A percentile compares a stretch with the other conserved stretches of the same genome.
Conservation (phyloP, 768 basidiomycete species). For the Collybia mongolica region DNA sequence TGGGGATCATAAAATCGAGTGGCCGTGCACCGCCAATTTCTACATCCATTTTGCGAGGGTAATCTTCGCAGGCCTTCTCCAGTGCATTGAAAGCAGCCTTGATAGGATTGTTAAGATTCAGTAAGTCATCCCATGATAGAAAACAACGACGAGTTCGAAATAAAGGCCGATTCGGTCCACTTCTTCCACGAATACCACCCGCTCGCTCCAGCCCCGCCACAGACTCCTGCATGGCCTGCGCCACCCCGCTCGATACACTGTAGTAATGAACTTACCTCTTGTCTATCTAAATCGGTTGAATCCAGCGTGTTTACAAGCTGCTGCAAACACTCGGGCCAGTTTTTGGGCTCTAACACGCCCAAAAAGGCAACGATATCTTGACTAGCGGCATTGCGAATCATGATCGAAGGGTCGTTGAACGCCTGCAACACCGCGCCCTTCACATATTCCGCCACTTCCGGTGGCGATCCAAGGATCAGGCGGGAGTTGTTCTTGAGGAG, state of each 20-base stretch:
- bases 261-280: conserved; percentile 64
- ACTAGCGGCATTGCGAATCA: conserved; percentile 93
- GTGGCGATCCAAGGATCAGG: conserved; percentile 66
- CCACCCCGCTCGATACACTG: neutral
- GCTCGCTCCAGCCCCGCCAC: neutral
- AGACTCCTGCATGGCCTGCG: neutral
- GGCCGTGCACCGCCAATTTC: conserved; percentile 92
- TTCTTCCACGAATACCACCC: neutral
- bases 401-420: conserved; percentile 76
- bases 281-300: conserved; percentile 67
- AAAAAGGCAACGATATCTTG: conserved; percentile 92
- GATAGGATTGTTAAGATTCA: conserved; percentile 13
- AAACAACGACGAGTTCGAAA: conserved; percentile 7
- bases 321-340: conserved; percentile 94
- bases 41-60: conserved; percentile 91
- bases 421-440: conserved; percentile 77
- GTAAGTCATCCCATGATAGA: neutral
- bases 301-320: conserved; percentile 82
- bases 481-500: conserved; percentile 95
- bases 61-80: conserved; percentile 96
- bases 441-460: conserved; percentile 69
- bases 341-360: conserved; percentile 82
- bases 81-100: conserved; percentile 92
- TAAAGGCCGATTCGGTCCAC: neutral
- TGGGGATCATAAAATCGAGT: conserved; percentile 95